Evolutionary conservation across 805 yeast genomes (phyloP).

Genomic region (Saccharomyces kudriavzevii): DNA sequence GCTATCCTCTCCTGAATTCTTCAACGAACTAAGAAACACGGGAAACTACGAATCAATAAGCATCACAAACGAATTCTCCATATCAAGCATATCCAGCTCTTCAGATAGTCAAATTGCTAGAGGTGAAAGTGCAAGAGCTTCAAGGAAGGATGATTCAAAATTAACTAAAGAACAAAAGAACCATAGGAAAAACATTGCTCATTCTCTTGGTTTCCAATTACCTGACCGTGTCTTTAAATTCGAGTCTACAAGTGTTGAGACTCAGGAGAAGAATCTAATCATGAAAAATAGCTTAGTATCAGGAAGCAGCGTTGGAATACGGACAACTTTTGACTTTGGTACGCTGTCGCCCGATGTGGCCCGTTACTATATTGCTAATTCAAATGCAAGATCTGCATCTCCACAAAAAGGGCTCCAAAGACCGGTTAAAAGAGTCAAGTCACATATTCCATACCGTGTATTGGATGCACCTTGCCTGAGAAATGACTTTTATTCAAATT

Average conservation of each 20-base stretch:
- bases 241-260: constrained; percentile 1
- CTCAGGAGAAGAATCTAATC: not conserved
- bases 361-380: not conserved
- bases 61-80: not conserved
- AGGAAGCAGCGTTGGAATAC: not conserved
- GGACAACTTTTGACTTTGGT: not conserved
- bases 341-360: not conserved
- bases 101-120: not conserved
- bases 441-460: constrained; percentile 42
- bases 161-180: constrained; percentile 7
- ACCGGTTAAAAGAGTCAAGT: constrained; percentile 25
- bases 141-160: constrained; percentile 2
- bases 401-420: constrained; percentile 4
- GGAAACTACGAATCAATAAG: constrained; percentile 19
- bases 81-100: constrained; percentile 1
- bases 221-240: constrained; percentile 37
- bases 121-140: not conserved
- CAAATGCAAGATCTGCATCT: not conserved
- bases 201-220: constrained; percentile 40
- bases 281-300: not conserved
- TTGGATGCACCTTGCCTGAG: constrained; percentile 63
- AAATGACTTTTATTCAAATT: constrained; percentile 71
- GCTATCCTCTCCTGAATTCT: constrained; percentile 28
- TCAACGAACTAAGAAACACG: constrained; percentile 17
- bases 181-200: constrained; percentile 39